A percentile compares a stretch with the other conserved stretches of the same genome.
phyloP scores from a whole-genome alignment of 805 yeast genomes.

The Yamadazyma nakazawae region DNA sequence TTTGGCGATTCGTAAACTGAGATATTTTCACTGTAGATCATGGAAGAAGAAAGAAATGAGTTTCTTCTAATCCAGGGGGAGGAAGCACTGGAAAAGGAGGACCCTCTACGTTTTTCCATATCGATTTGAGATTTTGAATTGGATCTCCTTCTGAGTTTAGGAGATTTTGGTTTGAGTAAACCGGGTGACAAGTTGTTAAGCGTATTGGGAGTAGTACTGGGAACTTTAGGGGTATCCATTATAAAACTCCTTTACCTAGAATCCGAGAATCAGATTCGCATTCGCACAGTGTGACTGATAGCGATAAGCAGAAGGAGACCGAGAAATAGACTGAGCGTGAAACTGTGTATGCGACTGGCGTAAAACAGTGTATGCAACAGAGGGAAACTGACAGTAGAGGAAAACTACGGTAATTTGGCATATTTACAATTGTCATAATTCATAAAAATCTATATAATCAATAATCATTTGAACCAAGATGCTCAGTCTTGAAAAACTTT shows the following conservation, averaged over 20 bases:
- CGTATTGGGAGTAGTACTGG: neutral
- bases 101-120: constrained; percentile 15
- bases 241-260: neutral
- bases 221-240: neutral
- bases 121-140: neutral
- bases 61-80: constrained; percentile 56
- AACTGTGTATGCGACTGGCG: neutral
- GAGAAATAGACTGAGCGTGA: neutral
- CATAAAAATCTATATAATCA: neutral
- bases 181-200: neutral
- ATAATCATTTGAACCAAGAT: too few relatives aligned
- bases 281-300: neutral
- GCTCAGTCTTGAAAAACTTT: neutral
- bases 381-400: neutral
- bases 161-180: neutral
- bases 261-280: neutral
- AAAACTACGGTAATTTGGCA: neutral
- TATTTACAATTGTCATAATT: neutral
- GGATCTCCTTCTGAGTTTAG: constrained; percentile 9
- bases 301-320: neutral
- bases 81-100: constrained; percentile 34
- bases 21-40: constrained; percentile 55
- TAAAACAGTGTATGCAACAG: neutral
- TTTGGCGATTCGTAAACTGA: constrained; percentile 48
- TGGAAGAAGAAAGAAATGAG: constrained; percentile 53